Percentiles rank a stretch among this genome's conserved stretches.
Evolutionary conservation across 2,329 filamentous ascomycete species (phyloP).

Genomic region (Venturiaceae sp.): DNA sequence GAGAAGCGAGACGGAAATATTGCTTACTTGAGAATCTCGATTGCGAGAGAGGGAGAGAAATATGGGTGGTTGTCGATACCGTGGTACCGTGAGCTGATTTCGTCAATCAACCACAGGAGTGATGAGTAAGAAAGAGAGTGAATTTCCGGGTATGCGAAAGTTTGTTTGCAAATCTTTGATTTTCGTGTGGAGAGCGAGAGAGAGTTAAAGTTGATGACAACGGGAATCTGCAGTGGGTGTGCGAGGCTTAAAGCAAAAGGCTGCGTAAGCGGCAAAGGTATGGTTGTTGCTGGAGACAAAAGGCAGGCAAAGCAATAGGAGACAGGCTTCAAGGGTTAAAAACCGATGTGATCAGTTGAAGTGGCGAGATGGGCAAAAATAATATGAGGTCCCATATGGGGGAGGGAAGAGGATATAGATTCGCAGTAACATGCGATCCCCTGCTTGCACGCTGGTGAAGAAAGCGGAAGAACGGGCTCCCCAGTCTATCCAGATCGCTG

Average conservation of each 20-base stretch:
- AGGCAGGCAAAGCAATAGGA: neutral
- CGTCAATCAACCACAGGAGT: neutral
- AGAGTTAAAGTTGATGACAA: neutral
- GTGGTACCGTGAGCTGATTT: no score
- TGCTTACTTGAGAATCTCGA: no score
- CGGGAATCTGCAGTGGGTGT: neutral
- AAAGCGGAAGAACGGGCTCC: constrained; percentile 1
- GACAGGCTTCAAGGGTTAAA: neutral
- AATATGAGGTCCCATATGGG: neutral
- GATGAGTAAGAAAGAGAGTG: neutral
- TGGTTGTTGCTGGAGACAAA: neutral
- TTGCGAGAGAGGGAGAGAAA: no score
- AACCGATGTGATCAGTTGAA: neutral
- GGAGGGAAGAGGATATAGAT: neutral
- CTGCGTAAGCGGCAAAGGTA: neutral
- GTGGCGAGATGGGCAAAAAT: neutral
- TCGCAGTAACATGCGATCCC: neutral
- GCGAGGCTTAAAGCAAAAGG: neutral
- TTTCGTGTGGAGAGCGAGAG: neutral
- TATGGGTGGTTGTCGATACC: no score
- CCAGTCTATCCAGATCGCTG: neutral
- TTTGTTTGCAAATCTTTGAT: no score
- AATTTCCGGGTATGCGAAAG: neutral
- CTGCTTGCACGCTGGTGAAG: neutral
- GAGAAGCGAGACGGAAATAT: no score